Conservation (phyloP, 495 filamentous ascomycete species). For the Penicillium bovifimosum region DNA sequence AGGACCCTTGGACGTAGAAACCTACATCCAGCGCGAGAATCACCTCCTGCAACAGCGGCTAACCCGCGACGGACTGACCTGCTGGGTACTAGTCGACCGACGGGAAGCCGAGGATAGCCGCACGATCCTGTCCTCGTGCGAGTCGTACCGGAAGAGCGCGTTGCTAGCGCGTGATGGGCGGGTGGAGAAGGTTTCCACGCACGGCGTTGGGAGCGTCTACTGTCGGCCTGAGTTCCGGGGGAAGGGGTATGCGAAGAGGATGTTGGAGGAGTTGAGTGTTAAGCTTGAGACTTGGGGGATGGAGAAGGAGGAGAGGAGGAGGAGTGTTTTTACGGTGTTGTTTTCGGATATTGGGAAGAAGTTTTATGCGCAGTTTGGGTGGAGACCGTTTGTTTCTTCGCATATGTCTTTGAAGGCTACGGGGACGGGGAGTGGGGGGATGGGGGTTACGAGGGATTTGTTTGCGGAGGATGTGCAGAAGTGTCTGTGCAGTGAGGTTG, state of each 20-base stretch:
- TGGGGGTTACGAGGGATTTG: constrained; percentile 21
- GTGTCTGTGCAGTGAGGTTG: constrained; percentile 31
- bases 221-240: constrained; percentile 66
- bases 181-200: constrained; percentile 61
- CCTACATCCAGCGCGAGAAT: constrained; percentile 75
- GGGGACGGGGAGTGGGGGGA: constrained; percentile 14
- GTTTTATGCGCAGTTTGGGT: constrained; percentile 83
- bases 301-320: constrained; percentile 31
- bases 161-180: constrained; percentile 44
- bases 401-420: constrained; percentile 61
- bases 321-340: constrained; percentile 61
- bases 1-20: constrained; percentile 54
- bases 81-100: constrained; percentile 78
- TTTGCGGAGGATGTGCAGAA: constrained; percentile 27
- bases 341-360: constrained; percentile 93
- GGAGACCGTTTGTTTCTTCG: constrained; percentile 64
- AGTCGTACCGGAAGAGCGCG: constrained; percentile 73
- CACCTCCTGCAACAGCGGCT: constrained; percentile 62
- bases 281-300: constrained; percentile 50
- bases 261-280: constrained; percentile 54
- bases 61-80: constrained; percentile 66
- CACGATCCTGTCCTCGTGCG: constrained; percentile 72
- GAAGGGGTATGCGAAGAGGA: constrained; percentile 70
- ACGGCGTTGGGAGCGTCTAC: constrained; percentile 86
- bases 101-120: constrained; percentile 42